These are phyloP conservation scores for Artemisia princeps DNA, from an alignment of 140 eudicot genomes.

Conservation along the genomic window DNA sequence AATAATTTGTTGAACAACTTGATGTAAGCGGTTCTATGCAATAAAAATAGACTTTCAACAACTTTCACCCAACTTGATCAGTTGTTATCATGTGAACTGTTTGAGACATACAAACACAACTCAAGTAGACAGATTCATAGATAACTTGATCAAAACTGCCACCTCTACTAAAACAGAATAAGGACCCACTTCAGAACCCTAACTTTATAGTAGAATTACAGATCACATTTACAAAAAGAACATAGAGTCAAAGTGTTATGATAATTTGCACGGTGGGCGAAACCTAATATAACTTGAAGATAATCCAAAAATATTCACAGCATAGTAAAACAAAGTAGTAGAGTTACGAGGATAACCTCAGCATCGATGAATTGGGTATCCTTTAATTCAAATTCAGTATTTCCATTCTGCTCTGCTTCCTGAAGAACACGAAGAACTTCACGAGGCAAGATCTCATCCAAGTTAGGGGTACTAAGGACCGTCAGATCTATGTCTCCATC, in stretches of 20 bases:
- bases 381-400: conserved; percentile 53
- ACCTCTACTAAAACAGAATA: not conserved
- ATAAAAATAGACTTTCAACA: too few relatives aligned
- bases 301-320: conserved; percentile 6
- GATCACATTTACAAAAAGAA: not conserved
- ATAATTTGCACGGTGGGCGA: not conserved
- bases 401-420: conserved; percentile 57
- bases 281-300: not conserved
- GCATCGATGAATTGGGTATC: conserved; percentile 84
- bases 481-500: conserved; percentile 97
- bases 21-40: too few relatives aligned
- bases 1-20: too few relatives aligned
- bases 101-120: too few relatives aligned
- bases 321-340: not conserved
- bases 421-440: conserved; percentile 69
- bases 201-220: not conserved
- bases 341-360: conserved; percentile 47
- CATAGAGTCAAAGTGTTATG: not conserved
- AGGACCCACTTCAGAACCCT: not conserved
- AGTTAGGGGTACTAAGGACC: conserved; percentile 40
- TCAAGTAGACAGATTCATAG: too few relatives aligned
- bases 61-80: too few relatives aligned
- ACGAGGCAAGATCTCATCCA: conserved; percentile 50
- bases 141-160: too few relatives aligned
- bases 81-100: too few relatives aligned